Conservation (phyloP, 768 basidiomycete species). For the Termitomyces titanicus region DNA sequence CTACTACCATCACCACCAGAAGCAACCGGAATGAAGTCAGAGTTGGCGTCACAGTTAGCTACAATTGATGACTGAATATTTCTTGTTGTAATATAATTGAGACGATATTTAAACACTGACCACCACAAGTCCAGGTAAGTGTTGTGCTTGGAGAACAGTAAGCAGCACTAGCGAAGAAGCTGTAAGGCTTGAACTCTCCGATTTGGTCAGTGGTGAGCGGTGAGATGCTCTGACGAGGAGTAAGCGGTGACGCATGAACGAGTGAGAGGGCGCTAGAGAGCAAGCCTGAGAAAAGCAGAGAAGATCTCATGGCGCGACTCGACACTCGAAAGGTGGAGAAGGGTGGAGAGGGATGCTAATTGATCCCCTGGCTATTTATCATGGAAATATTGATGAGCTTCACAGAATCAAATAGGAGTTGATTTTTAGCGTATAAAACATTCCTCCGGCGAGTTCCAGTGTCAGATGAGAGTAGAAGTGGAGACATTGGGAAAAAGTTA, state of each 20-base stretch:
- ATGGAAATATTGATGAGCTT: too few relatives aligned
- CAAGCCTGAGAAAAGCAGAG: background rate
- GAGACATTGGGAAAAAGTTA: too few relatives aligned
- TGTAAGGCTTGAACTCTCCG: constrained; percentile 33
- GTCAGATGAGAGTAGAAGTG: too few relatives aligned
- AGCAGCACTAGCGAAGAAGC: constrained; percentile 38
- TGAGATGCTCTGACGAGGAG: constrained; percentile 21
- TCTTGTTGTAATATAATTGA: background rate
- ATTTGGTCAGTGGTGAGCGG: constrained; percentile 32
- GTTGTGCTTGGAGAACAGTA: constrained; percentile 37
- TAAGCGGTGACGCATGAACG: constrained; percentile 3
- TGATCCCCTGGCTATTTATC: too few relatives aligned
- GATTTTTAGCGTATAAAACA: too few relatives aligned
- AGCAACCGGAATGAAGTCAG: constrained; percentile 42
- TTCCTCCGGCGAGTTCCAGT: too few relatives aligned
- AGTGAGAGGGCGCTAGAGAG: background rate
- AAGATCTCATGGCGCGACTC: background rate
- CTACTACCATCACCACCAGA: constrained; percentile 44
- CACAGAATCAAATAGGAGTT: too few relatives aligned
- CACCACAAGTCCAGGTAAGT: constrained; percentile 43
- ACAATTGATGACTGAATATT: background rate
- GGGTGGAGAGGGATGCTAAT: too few relatives aligned
- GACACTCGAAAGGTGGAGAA: too few relatives aligned
- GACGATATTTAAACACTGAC: constrained; percentile 12
- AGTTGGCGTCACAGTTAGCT: constrained; percentile 46